Conservation (phyloP, 2,329 filamentous ascomycete genomes). For the Neopestalotiopsis rosae region DNA sequence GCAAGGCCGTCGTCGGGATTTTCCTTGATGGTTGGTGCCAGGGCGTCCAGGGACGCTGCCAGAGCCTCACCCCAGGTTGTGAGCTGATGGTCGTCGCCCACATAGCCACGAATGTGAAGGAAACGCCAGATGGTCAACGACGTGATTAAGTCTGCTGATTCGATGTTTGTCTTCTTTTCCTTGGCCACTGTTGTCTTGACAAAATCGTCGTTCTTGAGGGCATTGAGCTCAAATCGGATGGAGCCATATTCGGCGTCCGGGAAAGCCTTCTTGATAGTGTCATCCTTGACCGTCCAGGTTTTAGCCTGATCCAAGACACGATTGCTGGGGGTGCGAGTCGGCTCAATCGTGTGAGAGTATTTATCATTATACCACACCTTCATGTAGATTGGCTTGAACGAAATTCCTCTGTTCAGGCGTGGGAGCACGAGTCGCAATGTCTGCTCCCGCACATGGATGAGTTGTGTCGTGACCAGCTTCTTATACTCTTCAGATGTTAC, state of each 20-base stretch:
- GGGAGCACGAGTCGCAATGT: conserved; percentile 80
- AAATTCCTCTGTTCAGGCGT: conserved; percentile 81
- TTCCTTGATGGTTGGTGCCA: conserved; percentile 59
- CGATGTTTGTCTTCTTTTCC: conserved; percentile 64
- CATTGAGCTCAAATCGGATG: conserved; percentile 66
- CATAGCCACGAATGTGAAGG: conserved; percentile 85
- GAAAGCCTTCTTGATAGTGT: conserved; percentile 54
- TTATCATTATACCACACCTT: conserved; percentile 83
- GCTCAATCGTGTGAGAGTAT: conserved; percentile 70
- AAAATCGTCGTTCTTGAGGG: conserved; percentile 74
- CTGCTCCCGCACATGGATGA: conserved; percentile 77
- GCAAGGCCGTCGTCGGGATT: conserved; percentile 60
- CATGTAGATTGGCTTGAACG: conserved; percentile 77
- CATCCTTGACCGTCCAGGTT: conserved; percentile 77
- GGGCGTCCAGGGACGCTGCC: conserved; percentile 67
- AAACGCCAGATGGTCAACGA: conserved; percentile 86
- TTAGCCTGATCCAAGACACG: conserved; percentile 52
- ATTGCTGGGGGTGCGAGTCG: conserved; percentile 55
- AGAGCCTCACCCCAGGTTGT: conserved; percentile 86
- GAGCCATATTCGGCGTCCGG: conserved; percentile 50
- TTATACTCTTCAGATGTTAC: conserved; percentile 81
- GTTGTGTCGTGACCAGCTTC: conserved; percentile 74
- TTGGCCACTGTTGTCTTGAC: conserved; percentile 69
- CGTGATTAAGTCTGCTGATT: conserved; percentile 68
- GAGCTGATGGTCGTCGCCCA: conserved; percentile 78